phyloP scores from a whole-genome alignment of 176 grass and related monocot species.

The Aegilops tauschii region DNA sequence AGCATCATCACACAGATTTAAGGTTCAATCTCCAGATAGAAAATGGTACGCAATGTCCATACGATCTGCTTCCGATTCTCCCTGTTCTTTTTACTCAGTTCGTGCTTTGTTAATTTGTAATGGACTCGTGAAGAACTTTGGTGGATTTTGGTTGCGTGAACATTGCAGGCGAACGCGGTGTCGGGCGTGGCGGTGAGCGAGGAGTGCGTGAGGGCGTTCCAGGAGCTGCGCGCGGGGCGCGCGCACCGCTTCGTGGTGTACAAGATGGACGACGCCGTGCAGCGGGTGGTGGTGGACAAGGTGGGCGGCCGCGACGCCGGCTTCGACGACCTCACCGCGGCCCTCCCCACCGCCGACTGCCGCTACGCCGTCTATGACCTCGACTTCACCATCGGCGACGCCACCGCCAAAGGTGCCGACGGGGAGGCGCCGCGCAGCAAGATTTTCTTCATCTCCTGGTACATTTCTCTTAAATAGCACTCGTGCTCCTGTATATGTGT shows the following conservation, averaged over 20 bases:
- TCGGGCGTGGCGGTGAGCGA: slow-evolving; percentile 49
- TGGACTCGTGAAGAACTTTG: not conserved
- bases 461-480: not conserved
- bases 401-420: not conserved
- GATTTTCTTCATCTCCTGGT: slow-evolving; percentile 59
- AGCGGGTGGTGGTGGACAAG: slow-evolving; percentile 50
- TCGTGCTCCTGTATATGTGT: too few species aligned
- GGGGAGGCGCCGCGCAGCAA: slow-evolving; percentile 40
- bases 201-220: slow-evolving; percentile 46
- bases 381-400: slow-evolving; percentile 52
- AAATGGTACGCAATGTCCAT: not conserved
- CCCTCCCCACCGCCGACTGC: slow-evolving; percentile 53
- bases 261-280: slow-evolving; percentile 49
- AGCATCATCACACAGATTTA: not conserved
- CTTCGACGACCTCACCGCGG: slow-evolving; percentile 41
- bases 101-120: accelerated
- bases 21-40: not conserved
- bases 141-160: not conserved
- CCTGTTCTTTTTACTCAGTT: not conserved
- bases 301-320: slow-evolving; percentile 25
- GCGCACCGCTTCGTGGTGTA: slow-evolving; percentile 59
- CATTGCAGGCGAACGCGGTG: slow-evolving; percentile 30
- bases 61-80: not conserved
- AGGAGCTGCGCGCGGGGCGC: slow-evolving; percentile 37
- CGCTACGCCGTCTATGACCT: slow-evolving; percentile 64